A percentile compares a stretch with the other conserved stretches of the same genome.
Evolutionary conservation across 2,329 filamentous ascomycete genomes (phyloP).

Genomic region (Monosporascus sp.): DNA sequence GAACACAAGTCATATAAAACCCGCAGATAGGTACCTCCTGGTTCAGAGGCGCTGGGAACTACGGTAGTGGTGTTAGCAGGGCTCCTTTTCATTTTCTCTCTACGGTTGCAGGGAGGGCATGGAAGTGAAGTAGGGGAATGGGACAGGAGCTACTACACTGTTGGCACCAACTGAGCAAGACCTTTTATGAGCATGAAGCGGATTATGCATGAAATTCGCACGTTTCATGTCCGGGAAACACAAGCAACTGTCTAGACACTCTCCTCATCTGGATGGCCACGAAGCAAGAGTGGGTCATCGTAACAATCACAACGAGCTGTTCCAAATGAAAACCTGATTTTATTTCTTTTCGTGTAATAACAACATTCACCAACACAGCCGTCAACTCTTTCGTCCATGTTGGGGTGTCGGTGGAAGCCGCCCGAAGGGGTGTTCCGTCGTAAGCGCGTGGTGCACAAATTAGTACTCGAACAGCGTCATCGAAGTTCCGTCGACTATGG

Average conservation of each 20-base stretch:
- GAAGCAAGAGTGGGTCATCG: constrained; percentile 10
- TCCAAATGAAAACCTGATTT: constrained; percentile 31
- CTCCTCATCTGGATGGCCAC: constrained; percentile 19
- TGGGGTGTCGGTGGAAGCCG: constrained; percentile 13
- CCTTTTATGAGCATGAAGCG: constrained; percentile 8
- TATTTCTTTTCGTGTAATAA: constrained; percentile 31
- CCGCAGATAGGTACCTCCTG: no score
- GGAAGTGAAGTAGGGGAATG: background rate
- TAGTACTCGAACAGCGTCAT: constrained; percentile 20
- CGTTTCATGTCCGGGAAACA: constrained; percentile 21
- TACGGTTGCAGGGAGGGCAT: no score
- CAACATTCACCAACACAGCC: constrained; percentile 24
- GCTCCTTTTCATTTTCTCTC: no score
- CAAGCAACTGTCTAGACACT: constrained; percentile 28
- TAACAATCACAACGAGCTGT: constrained; percentile 19
- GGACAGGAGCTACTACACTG: constrained; percentile 1
- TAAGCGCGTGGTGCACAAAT: constrained; percentile 14
- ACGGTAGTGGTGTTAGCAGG: no score
- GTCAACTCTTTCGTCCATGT: constrained; percentile 17
- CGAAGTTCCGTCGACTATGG: constrained; percentile 6
- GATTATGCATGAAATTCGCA: constrained; percentile 22
- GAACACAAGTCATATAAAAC: no score
- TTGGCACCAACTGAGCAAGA: constrained; percentile 2
- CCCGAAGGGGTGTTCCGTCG: constrained; percentile 12
- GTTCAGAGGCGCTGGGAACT: no score